Conservation (phyloP, 2,329 filamentous ascomycete species). For the Botrytis squamosa region DNA sequence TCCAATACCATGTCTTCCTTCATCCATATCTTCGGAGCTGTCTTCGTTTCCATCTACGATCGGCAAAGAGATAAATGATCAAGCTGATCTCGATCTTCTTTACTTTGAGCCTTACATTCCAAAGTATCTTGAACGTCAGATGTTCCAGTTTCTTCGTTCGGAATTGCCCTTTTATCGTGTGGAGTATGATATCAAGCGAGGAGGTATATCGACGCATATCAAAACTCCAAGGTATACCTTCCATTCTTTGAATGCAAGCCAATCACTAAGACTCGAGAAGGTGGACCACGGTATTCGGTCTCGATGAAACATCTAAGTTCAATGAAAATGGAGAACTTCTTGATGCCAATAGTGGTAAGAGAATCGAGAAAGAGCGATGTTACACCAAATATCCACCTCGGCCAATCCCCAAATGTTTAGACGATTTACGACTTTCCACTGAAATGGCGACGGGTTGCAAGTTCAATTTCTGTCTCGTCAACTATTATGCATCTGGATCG, state of each 20-base stretch:
- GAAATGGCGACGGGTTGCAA: constrained; percentile 64
- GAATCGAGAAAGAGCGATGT: constrained; percentile 51
- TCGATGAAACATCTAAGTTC: constrained; percentile 64
- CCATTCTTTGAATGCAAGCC: constrained; percentile 22
- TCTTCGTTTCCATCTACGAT: constrained; percentile 51
- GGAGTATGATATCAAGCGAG: constrained; percentile 68
- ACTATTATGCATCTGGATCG: constrained; percentile 75
- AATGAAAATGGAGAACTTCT: constrained; percentile 44
- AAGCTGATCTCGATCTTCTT: constrained; percentile 69
- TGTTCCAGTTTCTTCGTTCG: constrained; percentile 71
- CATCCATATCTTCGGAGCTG: constrained; percentile 43
- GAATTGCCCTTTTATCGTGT: constrained; percentile 75
- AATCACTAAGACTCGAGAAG: constrained; percentile 49
- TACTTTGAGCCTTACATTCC: constrained; percentile 75
- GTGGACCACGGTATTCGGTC: constrained; percentile 59
- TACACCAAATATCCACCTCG: constrained; percentile 59
- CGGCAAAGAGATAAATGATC: constrained; percentile 59
- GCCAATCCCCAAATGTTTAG: constrained; percentile 69
- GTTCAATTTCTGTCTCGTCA: constrained; percentile 80
- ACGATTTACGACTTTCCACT: constrained; percentile 59
- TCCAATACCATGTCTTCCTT: constrained; percentile 48
- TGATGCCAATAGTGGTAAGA: constrained; percentile 45
- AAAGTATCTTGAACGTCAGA: constrained; percentile 50
- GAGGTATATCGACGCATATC: constrained; percentile 60
- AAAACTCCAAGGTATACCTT: constrained; percentile 48